Evolutionary conservation across 2,329 filamentous ascomycete genomes (phyloP), one percentile per base, ranked within the genome.

Genomic region (Aspergillus intermedius): DNA sequence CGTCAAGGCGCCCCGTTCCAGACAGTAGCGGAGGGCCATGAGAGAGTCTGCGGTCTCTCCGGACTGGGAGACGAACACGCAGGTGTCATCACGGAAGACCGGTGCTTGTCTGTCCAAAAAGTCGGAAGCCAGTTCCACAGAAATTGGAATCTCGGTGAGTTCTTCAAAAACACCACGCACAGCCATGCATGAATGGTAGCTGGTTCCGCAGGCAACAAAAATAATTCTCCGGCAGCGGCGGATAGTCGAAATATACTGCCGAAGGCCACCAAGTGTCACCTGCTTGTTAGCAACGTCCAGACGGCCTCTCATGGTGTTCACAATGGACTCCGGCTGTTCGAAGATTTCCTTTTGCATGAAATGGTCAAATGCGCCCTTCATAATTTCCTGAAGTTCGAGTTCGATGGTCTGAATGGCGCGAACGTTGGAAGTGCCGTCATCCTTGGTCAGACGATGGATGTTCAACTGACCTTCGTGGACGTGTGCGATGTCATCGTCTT

Each of bases 311-410:
- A 98, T 98, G 59, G 93, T 96, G 82, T 98, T 98, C 77, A 98
- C 85, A 53, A 98, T 89, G 12, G 93, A 98, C 76, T 98, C 93
- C 66, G 93, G 93, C 79, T 98, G 93, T 80, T 98, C 93, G 72
- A 98, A 98, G 66, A 98, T 98, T 74, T 98, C 93, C 83, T 98
- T 98, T 73, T 98, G 93, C 93, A 98, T 98, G 80, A 96, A 98
- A 78, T 98, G 93, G 73, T 98, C 93, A 74, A 97, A 98, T 71
- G 93, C 94, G 74, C 93, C 93, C 86, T 98, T 98, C 93, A 98
- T 98, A 75, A 98, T 98, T 79, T 98, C 91, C 78, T 98, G 93
- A 57, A 98, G 86, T 79, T 98, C 90, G 45, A 98, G 87, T 79
- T 98, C 93, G 49, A 98, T 83, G 48, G 93, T 98, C 81, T 98